Conservation (phyloP, 352 stramenopile species). For the Globisporangium viniferum region DNA sequence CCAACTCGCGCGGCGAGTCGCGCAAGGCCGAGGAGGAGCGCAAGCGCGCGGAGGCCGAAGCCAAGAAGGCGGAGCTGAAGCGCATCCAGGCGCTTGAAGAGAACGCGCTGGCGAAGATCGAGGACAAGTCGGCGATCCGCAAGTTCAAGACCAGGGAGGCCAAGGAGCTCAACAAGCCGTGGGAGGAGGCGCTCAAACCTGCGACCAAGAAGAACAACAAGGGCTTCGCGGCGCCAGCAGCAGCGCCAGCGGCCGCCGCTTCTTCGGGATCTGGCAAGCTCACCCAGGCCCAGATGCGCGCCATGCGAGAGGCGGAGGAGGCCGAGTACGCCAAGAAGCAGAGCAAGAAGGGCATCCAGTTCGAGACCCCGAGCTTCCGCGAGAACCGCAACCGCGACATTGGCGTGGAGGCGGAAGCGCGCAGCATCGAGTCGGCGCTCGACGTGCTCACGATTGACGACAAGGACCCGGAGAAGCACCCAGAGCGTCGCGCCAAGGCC, state of each 20-base stretch:
- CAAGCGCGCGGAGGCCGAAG: not conserved
- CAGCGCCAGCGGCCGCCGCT: not conserved
- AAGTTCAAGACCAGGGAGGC: not conserved
- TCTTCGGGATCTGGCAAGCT: not conserved
- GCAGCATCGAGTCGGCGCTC: not conserved
- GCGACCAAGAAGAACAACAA: not conserved
- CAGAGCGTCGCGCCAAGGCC: not conserved
- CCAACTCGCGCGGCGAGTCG: not conserved
- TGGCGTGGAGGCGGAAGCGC: not conserved
- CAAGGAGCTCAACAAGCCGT: not conserved
- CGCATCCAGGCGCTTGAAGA: not conserved
- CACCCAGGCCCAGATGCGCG: not conserved
- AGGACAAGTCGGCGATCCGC: not conserved
- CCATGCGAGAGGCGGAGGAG: not conserved
- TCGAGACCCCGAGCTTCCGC: not conserved
- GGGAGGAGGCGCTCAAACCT: not conserved
- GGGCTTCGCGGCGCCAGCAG: not conserved
- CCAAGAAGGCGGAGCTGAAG: not conserved
- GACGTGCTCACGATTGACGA: not conserved
- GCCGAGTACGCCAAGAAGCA: not conserved
- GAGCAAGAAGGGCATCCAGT: not conserved
- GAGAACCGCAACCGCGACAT: not conserved
- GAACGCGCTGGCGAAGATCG: not conserved
- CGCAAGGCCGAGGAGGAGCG: not conserved
- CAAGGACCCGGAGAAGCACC: not conserved